Percentiles rank a stretch among this genome's conserved stretches.
Evolutionary conservation across 2,329 filamentous ascomycete species (phyloP).

Genomic region (Alternaria panax): DNA sequence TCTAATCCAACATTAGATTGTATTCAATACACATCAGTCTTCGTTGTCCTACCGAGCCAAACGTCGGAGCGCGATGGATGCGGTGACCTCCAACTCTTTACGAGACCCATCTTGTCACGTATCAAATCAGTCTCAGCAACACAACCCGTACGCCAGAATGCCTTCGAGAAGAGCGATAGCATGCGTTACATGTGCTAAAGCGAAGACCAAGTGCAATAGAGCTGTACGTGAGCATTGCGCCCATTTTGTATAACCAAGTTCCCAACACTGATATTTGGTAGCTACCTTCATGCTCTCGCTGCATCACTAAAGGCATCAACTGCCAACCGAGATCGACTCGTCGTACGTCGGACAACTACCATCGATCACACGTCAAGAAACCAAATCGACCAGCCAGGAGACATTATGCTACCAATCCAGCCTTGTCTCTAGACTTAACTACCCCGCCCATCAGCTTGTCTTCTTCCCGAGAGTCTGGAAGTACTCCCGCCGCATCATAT

Average conservation of each 20-base stretch:
- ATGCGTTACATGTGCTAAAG: conserved; percentile 50
- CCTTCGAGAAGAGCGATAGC: conserved; percentile 48
- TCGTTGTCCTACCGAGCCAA: conserved; percentile 19
- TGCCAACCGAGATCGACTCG: conserved; percentile 49
- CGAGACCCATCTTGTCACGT: conserved; percentile 20
- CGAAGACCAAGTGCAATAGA: conserved; percentile 51
- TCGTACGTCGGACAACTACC: conserved; percentile 45
- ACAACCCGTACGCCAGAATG: conserved; percentile 43
- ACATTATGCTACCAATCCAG: conserved; percentile 30
- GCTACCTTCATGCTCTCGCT: conserved; percentile 49
- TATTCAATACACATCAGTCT: neutral
- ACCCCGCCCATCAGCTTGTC: conserved; percentile 35
- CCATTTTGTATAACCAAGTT: neutral
- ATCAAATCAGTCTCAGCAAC: conserved; percentile 20
- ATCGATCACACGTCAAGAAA: conserved; percentile 38
- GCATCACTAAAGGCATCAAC: conserved; percentile 45
- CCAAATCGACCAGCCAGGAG: conserved; percentile 36
- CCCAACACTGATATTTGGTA: conserved; percentile 9
- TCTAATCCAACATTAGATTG: neutral
- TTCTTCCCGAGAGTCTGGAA: conserved; percentile 24
- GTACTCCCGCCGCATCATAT: conserved; percentile 35
- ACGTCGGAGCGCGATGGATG: conserved; percentile 19
- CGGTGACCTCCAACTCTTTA: conserved; percentile 19
- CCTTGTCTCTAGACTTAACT: conserved; percentile 27
- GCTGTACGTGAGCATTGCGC: conserved; percentile 33